Evolutionary conservation across 768 basidiomycete species (phyloP).

Genomic region (Suillus fuscotomentosus): DNA sequence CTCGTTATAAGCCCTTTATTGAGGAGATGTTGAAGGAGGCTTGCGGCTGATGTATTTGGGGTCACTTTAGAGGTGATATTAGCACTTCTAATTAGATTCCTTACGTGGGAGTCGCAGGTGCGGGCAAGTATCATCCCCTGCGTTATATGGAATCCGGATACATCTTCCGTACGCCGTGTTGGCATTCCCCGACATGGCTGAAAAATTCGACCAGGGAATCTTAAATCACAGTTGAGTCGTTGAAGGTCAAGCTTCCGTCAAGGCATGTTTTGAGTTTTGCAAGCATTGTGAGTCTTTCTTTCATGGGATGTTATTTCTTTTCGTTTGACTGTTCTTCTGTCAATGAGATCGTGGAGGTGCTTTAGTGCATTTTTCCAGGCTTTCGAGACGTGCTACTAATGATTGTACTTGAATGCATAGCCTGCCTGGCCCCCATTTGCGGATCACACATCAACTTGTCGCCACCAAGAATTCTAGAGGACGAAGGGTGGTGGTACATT

Average conservation of each 20-base stretch:
- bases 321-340: no score
- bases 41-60: background rate
- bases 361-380: no score
- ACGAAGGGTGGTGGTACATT: no score
- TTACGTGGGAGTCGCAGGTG: no score
- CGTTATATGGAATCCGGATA: slow-evolving; percentile 44
- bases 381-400: no score
- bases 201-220: slow-evolving; percentile 53
- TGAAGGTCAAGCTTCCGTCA: slow-evolving; percentile 57
- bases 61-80: no score
- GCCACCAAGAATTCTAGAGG: no score
- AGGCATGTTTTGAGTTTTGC: slow-evolving; percentile 64
- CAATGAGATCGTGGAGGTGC: no score
- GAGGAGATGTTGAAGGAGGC: background rate
- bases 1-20: background rate
- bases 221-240: slow-evolving; percentile 44
- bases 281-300: slow-evolving; percentile 53
- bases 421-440: no score
- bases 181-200: slow-evolving; percentile 51
- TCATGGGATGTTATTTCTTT: no score
- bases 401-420: no score
- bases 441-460: no score
- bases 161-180: slow-evolving; percentile 46
- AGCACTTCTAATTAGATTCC: background rate
- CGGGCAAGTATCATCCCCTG: slow-evolving; percentile 19